Conservation (phyloP, 106 monocot species). For the Acorus gramineus region DNA sequence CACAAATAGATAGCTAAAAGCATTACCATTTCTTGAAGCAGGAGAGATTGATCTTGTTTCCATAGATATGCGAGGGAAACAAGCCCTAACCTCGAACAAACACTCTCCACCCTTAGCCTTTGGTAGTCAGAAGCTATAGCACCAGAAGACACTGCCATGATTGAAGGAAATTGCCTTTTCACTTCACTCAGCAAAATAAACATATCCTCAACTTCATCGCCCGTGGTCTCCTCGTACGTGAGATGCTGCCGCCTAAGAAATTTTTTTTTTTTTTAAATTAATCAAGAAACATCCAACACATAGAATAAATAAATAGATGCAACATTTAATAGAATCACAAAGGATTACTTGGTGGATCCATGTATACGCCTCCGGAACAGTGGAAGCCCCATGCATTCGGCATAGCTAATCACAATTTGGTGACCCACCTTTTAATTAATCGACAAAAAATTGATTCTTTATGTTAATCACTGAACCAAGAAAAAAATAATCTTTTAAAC, state of each 20-base stretch:
- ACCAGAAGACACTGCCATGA: slow-evolving; percentile 87
- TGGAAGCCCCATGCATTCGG: slow-evolving; percentile 94
- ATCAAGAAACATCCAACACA: not conserved
- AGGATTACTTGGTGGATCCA: slow-evolving; percentile 55
- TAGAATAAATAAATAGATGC: not conserved
- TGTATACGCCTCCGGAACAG: slow-evolving; percentile 76
- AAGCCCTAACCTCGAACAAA: slow-evolving; percentile 90
- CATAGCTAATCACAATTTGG: slow-evolving; percentile 81
- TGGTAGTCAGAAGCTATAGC: slow-evolving; percentile 99
- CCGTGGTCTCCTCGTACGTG: slow-evolving; percentile 47
- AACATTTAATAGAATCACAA: not conserved
- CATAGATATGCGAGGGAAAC: slow-evolving; percentile 95
- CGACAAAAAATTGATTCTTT: not conserved
- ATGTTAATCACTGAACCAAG: no score
- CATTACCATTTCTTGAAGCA: slow-evolving; percentile 92
- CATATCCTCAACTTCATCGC: slow-evolving; percentile 98
- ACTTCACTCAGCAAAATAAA: slow-evolving; percentile 71
- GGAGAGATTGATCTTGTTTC: slow-evolving; percentile 85
- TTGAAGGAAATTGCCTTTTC: slow-evolving; percentile 62
- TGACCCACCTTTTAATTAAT: slow-evolving; percentile 63
- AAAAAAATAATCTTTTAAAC: no score
- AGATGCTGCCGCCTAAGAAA: slow-evolving; percentile 57
- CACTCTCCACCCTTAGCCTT: slow-evolving; percentile 90
- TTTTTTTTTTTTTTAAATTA: slow-evolving; percentile 1
- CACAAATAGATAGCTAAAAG: not conserved